Evolutionary conservation across 2,329 filamentous ascomycete genomes (phyloP).

Genomic region (Fusarium xyrophilum): DNA sequence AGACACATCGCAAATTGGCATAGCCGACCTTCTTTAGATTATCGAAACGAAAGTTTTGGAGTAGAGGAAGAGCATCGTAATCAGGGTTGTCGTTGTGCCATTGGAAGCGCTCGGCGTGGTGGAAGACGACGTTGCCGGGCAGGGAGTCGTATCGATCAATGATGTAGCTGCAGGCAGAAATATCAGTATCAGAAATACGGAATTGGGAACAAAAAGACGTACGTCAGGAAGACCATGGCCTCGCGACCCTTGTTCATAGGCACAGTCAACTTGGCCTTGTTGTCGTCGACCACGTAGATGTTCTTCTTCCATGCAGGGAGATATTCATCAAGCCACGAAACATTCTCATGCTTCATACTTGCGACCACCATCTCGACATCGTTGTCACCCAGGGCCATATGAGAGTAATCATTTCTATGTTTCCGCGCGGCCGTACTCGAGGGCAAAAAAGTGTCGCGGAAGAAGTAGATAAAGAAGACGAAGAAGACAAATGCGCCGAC

Average conservation of each 20-base stretch:
- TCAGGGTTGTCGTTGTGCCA: conserved; percentile 63
- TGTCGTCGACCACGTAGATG: conserved; percentile 62
- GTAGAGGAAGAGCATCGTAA: conserved; percentile 60
- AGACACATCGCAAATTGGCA: conserved; percentile 66
- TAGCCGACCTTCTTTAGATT: conserved; percentile 63
- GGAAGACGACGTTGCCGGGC: conserved; percentile 54
- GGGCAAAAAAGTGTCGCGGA: conserved; percentile 35
- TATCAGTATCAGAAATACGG: conserved; percentile 1
- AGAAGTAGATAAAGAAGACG: conserved; percentile 39
- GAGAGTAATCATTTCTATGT: conserved; percentile 20
- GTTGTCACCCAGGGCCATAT: conserved; percentile 35
- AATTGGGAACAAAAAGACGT: conserved; percentile 11
- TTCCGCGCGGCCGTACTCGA: conserved; percentile 23
- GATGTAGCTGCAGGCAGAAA: conserved; percentile 49
- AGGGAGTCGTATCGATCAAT: conserved; percentile 57
- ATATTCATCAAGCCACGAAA: conserved; percentile 52
- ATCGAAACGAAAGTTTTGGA: conserved; percentile 56
- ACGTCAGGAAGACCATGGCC: conserved; percentile 61
- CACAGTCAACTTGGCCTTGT: conserved; percentile 55
- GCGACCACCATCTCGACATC: conserved; percentile 47
- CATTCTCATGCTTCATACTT: conserved; percentile 44
- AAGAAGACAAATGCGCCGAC: conserved; percentile 36
- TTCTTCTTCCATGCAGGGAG: conserved; percentile 58
- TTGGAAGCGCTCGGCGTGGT: conserved; percentile 56
- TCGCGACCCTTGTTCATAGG: conserved; percentile 59